phyloP scores from a whole-genome alignment of 495 filamentous ascomycete genomes.

The Acidomyces sp. region DNA sequence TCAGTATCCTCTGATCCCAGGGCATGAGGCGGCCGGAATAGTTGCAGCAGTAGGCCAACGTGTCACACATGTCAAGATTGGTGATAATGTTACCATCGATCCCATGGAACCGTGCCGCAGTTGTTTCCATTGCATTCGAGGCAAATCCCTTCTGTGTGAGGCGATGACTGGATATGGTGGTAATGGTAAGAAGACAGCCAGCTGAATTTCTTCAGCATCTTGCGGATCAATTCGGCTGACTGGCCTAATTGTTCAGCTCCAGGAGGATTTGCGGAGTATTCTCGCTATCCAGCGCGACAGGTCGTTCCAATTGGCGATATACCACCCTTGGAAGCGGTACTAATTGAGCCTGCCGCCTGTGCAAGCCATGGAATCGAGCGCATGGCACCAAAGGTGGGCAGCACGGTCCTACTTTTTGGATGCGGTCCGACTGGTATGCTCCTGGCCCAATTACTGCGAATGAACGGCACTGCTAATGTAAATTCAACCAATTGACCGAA shows the following conservation, averaged over 20 bases:
- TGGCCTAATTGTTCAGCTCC: constrained; percentile 32
- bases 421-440: constrained; percentile 55
- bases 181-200: constrained; percentile 18
- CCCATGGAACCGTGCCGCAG: constrained; percentile 53
- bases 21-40: constrained; percentile 45
- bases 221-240: constrained; percentile 2
- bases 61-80: constrained; percentile 50
- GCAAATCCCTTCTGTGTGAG: constrained; percentile 56
- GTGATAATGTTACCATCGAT: constrained; percentile 49
- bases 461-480: constrained; percentile 43
- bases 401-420: constrained; percentile 48
- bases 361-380: constrained; percentile 59
- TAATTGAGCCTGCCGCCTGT: constrained; percentile 60
- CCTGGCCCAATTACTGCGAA: constrained; percentile 48
- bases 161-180: constrained; percentile 55
- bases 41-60: constrained; percentile 39
- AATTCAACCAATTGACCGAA: background rate
- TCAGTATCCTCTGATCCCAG: constrained; percentile 19
- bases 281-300: constrained; percentile 42
- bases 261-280: constrained; percentile 62
- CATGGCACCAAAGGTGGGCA: constrained; percentile 56
- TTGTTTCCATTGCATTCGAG: constrained; percentile 63
- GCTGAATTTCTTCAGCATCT: background rate
- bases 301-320: constrained; percentile 61
- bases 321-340: constrained; percentile 55